Evolutionary conservation across 2,329 filamentous ascomycete species (phyloP).

Genomic region (Monosporascus sp.): DNA sequence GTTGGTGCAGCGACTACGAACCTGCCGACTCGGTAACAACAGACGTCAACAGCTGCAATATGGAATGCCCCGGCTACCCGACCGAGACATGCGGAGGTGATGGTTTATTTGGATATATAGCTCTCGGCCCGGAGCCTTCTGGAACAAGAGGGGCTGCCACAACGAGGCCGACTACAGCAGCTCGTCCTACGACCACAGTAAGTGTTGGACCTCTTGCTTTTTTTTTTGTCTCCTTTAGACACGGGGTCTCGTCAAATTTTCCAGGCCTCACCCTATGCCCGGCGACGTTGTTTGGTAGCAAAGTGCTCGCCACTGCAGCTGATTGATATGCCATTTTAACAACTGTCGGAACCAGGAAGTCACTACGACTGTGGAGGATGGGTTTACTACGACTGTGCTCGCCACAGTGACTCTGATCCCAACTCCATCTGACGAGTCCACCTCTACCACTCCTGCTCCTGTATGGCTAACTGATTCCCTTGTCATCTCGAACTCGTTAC

Average conservation of each 20-base stretch:
- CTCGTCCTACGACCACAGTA: constrained; percentile 15
- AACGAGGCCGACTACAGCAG: constrained; percentile 15
- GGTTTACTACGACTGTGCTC: constrained; percentile 29
- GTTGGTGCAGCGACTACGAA: constrained; percentile 70
- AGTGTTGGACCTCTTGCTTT: constrained; percentile 18
- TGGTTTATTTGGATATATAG: constrained; percentile 61
- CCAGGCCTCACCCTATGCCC: neutral
- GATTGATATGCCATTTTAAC: constrained; percentile 22
- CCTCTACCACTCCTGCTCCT: constrained; percentile 20
- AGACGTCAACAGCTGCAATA: constrained; percentile 44
- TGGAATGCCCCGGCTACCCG: constrained; percentile 63
- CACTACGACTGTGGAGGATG: constrained; percentile 26
- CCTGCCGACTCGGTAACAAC: constrained; percentile 43
- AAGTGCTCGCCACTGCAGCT: neutral
- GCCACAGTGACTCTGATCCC: constrained; percentile 29
- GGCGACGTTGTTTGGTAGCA: neutral
- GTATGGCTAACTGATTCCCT: constrained; percentile 20
- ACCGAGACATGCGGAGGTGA: constrained; percentile 60
- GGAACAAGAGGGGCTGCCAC: constrained; percentile 44
- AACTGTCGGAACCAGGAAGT: constrained; percentile 21
- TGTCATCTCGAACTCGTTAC: no score
- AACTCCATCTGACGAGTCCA: constrained; percentile 15
- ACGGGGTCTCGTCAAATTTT: constrained; percentile 11
- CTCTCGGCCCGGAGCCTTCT: constrained; percentile 46
- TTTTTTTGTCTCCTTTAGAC: constrained; percentile 6